A percentile compares a stretch with the other conserved stretches of the same genome.
Evolutionary conservation across 2,329 filamentous ascomycete genomes (phyloP).

Genomic region (Trichophyton benhamiae): DNA sequence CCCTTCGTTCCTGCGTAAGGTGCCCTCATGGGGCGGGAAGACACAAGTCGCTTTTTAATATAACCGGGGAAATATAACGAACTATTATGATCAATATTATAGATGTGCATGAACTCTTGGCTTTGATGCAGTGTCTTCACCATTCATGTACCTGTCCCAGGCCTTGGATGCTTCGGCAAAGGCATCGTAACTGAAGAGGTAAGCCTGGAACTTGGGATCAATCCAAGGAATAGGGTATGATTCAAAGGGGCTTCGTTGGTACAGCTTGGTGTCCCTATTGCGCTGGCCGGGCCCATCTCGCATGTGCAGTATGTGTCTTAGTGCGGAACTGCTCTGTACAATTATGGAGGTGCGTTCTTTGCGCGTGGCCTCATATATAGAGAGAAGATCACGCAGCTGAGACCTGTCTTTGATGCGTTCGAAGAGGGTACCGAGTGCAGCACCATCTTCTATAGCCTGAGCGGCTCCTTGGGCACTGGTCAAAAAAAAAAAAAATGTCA

Average conservation of each 20-base stretch:
- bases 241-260: constrained; percentile 25
- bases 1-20: too few relatives aligned
- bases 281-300: constrained; percentile 46
- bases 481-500: background rate
- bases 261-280: constrained; percentile 39
- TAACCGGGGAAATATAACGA: background rate
- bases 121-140: background rate
- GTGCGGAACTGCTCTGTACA: constrained; percentile 47
- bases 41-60: too few relatives aligned
- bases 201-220: constrained; percentile 29
- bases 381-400: constrained; percentile 16
- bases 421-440: constrained; percentile 19
- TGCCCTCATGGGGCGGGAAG: too few relatives aligned
- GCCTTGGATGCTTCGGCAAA: constrained; percentile 5
- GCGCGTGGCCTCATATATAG: constrained; percentile 45
- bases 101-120: constrained; percentile 1
- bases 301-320: constrained; percentile 51
- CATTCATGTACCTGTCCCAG: constrained; percentile 11
- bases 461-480: constrained; percentile 23
- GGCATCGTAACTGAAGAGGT: constrained; percentile 30
- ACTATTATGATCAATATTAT: background rate
- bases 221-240: constrained; percentile 35
- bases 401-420: constrained; percentile 11
- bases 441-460: constrained; percentile 23
- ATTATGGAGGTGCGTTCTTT: constrained; percentile 48